Evolutionary conservation across 352 stramenopile species (phyloP).

Genomic region (Globisporangium canariense): DNA sequence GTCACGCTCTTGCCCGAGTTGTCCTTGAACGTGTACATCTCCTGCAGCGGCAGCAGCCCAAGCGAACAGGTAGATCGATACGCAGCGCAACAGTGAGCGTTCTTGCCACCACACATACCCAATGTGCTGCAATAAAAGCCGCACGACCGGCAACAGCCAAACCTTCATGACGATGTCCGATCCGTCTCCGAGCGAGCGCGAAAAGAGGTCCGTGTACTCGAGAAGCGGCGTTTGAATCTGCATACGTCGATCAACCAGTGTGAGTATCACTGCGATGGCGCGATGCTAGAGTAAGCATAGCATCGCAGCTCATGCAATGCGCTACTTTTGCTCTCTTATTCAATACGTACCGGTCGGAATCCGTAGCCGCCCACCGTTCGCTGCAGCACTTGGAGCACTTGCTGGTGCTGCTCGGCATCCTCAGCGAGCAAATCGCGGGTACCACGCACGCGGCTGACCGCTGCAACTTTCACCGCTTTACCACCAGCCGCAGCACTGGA

Average conservation of each 20-base stretch:
- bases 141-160: neutral
- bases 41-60: slow-evolving; percentile 32
- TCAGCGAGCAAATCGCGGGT: slow-evolving; percentile 70
- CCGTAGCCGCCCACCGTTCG: slow-evolving; percentile 63
- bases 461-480: slow-evolving; percentile 24
- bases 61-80: neutral
- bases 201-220: slow-evolving; percentile 87
- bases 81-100: neutral
- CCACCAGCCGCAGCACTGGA: neutral
- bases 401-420: slow-evolving; percentile 58
- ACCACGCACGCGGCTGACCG: slow-evolving; percentile 59
- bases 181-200: slow-evolving; percentile 71
- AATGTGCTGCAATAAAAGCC: neutral
- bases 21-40: slow-evolving; percentile 89
- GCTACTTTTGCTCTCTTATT: neutral
- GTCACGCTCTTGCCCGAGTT: slow-evolving; percentile 87
- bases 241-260: neutral
- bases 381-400: slow-evolving; percentile 58
- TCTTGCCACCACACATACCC: neutral
- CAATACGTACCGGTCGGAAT: slow-evolving; percentile 54
- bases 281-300: neutral
- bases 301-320: neutral
- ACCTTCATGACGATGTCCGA: slow-evolving; percentile 90
- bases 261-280: neutral
- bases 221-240: slow-evolving; percentile 82